These are phyloP conservation scores for Aspergillaceae sp. DNA, from an alignment of 2,329 filamentous ascomycete species.

Conservation along the genomic window DNA sequence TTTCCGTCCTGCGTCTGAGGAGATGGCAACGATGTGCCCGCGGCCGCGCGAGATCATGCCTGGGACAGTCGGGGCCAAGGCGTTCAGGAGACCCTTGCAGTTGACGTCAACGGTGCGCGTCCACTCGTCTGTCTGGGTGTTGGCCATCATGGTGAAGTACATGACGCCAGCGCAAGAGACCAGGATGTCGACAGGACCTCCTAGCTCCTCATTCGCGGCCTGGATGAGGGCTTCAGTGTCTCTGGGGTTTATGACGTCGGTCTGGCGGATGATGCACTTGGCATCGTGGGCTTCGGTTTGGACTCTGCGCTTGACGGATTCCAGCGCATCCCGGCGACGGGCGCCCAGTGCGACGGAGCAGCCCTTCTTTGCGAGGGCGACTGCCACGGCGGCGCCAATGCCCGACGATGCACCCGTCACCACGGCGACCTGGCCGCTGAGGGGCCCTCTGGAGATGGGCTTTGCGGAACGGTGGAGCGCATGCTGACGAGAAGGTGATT, in stretches of 20 bases:
- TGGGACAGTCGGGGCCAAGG: slow-evolving; percentile 60
- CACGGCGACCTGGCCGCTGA: slow-evolving; percentile 62
- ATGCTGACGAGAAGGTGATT: slow-evolving; percentile 48
- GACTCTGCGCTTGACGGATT: slow-evolving; percentile 49
- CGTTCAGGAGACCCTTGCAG: slow-evolving; percentile 73
- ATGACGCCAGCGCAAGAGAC: slow-evolving; percentile 74
- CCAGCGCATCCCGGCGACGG: slow-evolving; percentile 60
- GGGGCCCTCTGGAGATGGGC: slow-evolving; percentile 46
- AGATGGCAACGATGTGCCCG: slow-evolving; percentile 72
- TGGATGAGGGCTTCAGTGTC: slow-evolving; percentile 60
- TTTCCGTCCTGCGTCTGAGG: slow-evolving; percentile 72
- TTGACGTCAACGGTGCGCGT: slow-evolving; percentile 76
- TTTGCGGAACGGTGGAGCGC: slow-evolving; percentile 38
- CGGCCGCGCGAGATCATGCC: slow-evolving; percentile 59
- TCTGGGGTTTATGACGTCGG: slow-evolving; percentile 60
- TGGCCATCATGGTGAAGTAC: slow-evolving; percentile 85
- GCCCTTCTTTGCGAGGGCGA: slow-evolving; percentile 60
- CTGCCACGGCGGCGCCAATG: slow-evolving; percentile 66
- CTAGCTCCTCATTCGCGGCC: slow-evolving; percentile 53
- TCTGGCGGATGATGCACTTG: slow-evolving; percentile 60
- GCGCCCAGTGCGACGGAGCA: slow-evolving; percentile 65
- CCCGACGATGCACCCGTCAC: slow-evolving; percentile 74
- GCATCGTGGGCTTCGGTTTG: slow-evolving; percentile 50
- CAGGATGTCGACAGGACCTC: slow-evolving; percentile 69
- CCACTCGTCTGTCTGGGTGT: slow-evolving; percentile 65